Evolutionary conservation across 345 rosid species (phyloP).

Genomic region (Syzygium grande): DNA sequence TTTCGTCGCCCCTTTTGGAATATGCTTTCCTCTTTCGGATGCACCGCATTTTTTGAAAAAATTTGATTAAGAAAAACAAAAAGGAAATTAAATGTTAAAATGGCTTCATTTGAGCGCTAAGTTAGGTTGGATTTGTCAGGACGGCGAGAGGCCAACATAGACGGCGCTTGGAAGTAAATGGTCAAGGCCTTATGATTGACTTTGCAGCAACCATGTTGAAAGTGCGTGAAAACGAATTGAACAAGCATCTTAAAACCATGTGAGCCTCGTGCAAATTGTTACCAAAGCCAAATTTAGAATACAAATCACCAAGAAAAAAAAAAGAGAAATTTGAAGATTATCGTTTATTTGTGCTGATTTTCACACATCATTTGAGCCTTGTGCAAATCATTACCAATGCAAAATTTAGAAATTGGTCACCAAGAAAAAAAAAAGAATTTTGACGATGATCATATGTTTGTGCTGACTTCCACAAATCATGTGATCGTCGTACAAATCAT

Average conservation of each 20-base stretch:
- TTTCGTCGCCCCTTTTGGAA: background rate
- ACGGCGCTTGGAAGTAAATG: background rate
- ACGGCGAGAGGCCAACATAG: background rate
- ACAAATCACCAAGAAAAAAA: background rate
- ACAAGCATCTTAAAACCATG: background rate
- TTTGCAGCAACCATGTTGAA: background rate
- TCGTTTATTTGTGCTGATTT: background rate
- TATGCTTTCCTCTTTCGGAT: background rate
- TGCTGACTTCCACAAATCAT: no score
- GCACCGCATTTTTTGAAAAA: background rate
- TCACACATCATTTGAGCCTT: no score
- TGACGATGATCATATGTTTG: background rate
- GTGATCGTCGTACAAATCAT: no score
- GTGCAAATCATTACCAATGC: no score
- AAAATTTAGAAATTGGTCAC: background rate
- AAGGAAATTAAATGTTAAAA: background rate
- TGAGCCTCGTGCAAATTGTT: no score
- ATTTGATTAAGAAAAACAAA: background rate
- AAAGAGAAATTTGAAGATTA: background rate
- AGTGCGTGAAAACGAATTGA: background rate
- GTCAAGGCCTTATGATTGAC: background rate
- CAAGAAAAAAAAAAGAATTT: background rate
- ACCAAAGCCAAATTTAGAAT: no score
- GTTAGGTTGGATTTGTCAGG: background rate
- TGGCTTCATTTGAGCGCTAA: background rate